Percentiles rank a stretch among this genome's conserved stretches.
Evolutionary conservation across 805 yeast species (phyloP).

Genomic region (Saccharomycopsis javanensis): DNA sequence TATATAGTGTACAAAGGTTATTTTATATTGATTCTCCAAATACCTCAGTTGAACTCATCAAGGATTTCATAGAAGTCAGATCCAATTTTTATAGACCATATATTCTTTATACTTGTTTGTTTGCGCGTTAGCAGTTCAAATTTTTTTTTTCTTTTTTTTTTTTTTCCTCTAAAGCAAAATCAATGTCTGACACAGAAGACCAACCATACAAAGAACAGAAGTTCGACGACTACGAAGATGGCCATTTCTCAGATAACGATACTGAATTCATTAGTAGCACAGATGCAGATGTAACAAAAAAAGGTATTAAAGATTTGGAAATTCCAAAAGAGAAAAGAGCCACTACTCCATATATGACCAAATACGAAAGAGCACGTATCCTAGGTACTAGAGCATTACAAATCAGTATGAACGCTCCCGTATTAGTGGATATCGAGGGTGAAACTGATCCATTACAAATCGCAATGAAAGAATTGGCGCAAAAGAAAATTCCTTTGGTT

Average conservation of each 20-base stretch:
- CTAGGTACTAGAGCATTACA: slow-evolving; percentile 96
- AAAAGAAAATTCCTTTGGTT: slow-evolving; percentile 89
- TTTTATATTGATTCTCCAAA: no score
- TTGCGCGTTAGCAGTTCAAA: neutral
- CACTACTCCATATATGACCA: slow-evolving; percentile 98
- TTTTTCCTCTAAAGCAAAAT: no score
- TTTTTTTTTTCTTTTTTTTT: no score
- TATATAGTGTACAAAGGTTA: neutral
- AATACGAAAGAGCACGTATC: slow-evolving; percentile 95
- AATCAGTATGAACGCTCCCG: slow-evolving; percentile 97
- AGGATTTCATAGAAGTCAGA: no score
- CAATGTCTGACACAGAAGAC: neutral
- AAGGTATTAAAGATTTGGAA: slow-evolving; percentile 70
- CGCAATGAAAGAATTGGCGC: slow-evolving; percentile 93
- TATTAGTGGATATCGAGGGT: slow-evolving; percentile 94
- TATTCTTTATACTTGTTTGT: no score
- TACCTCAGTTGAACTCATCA: no score
- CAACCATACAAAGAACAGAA: slow-evolving; percentile 26
- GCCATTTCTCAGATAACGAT: slow-evolving; percentile 70
- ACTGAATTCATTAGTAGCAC: slow-evolving; percentile 28
- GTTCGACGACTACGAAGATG: slow-evolving; percentile 77
- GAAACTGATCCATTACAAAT: slow-evolving; percentile 98
- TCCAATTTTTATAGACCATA: no score
- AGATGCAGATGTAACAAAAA: slow-evolving; percentile 35
- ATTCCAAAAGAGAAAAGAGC: slow-evolving; percentile 82